A percentile compares a stretch with the other conserved stretches of the same genome.
These are phyloP conservation scores for Huntiella savannae DNA, from an alignment of 2,329 filamentous ascomycete species.

Conservation along the genomic window DNA sequence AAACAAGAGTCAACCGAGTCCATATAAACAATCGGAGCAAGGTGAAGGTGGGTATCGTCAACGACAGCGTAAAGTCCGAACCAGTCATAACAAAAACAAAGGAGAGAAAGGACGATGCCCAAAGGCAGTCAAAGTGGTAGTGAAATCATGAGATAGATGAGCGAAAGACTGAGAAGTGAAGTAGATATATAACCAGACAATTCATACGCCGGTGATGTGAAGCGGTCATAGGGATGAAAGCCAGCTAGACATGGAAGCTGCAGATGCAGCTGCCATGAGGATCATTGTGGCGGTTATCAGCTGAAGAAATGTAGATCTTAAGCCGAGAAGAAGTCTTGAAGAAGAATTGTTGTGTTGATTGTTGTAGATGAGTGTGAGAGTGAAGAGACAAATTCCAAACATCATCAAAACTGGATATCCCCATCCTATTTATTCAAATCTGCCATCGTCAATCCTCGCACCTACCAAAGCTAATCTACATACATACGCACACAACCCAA, in stretches of 20 bases:
- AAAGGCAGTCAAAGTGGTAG: background rate
- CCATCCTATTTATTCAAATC: slow-evolving; percentile 2
- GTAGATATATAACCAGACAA: background rate
- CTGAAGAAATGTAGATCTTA: too few species aligned
- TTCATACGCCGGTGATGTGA: background rate
- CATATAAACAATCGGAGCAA: background rate
- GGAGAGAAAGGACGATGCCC: background rate
- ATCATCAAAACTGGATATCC: background rate
- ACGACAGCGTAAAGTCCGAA: background rate
- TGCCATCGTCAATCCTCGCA: too few species aligned
- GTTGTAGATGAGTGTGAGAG: too few species aligned
- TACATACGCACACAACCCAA: too few species aligned
- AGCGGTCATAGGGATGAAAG: background rate
- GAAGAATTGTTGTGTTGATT: too few species aligned
- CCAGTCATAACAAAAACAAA: background rate
- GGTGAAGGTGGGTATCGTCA: background rate
- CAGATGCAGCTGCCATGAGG: slow-evolving; percentile 6
- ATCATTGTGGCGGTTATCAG: slow-evolving; percentile 10
- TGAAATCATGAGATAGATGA: background rate
- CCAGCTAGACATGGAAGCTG: slow-evolving; percentile 7
- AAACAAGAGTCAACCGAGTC: too few species aligned
- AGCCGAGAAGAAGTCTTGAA: too few species aligned
- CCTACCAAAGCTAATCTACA: too few species aligned
- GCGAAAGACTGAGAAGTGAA: background rate
- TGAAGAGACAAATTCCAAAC: too few species aligned